Percentiles rank a stretch among this genome's conserved stretches.
Evolutionary conservation across 2,329 filamentous ascomycete genomes (phyloP).

Genomic region (Tolypocladium pustulatum): DNA sequence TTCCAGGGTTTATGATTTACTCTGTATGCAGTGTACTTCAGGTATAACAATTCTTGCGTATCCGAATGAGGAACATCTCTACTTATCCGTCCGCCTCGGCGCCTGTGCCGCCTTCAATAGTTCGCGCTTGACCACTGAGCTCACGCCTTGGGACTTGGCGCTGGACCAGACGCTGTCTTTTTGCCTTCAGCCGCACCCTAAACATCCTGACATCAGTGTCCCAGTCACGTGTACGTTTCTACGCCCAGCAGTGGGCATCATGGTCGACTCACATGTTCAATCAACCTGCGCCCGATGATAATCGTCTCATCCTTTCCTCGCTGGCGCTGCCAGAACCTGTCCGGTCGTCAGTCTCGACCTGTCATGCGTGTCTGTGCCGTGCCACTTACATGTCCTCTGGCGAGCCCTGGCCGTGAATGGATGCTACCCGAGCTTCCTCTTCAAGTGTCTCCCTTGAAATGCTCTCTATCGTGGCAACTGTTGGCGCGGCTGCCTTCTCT

Average conservation of each 20-base stretch:
- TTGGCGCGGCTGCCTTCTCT: slow-evolving; percentile 34
- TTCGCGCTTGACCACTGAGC: neutral
- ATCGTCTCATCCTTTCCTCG: slow-evolving; percentile 47
- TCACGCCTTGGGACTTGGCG: neutral
- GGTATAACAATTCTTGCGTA: neutral
- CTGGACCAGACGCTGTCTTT: neutral
- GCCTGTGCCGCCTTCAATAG: neutral
- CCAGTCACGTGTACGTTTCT: neutral
- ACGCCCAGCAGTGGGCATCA: neutral
- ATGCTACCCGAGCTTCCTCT: slow-evolving; percentile 46
- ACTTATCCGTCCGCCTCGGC: neutral
- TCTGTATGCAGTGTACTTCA: neutral
- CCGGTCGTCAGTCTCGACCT: slow-evolving; percentile 1
- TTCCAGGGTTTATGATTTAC: no score
- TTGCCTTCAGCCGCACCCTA: neutral
- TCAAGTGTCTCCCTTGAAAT: slow-evolving; percentile 57
- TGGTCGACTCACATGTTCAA: slow-evolving; percentile 28
- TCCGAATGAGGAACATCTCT: neutral
- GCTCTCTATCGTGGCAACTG: slow-evolving; percentile 42
- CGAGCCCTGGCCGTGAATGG: slow-evolving; percentile 34
- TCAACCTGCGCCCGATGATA: slow-evolving; percentile 42
- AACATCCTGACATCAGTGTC: neutral
- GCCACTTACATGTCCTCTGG: slow-evolving; percentile 38
- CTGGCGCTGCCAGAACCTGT: slow-evolving; percentile 53
- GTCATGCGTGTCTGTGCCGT: neutral